phyloP scores from a whole-genome alignment of 805 yeast genomes.

The Pichia californica region DNA sequence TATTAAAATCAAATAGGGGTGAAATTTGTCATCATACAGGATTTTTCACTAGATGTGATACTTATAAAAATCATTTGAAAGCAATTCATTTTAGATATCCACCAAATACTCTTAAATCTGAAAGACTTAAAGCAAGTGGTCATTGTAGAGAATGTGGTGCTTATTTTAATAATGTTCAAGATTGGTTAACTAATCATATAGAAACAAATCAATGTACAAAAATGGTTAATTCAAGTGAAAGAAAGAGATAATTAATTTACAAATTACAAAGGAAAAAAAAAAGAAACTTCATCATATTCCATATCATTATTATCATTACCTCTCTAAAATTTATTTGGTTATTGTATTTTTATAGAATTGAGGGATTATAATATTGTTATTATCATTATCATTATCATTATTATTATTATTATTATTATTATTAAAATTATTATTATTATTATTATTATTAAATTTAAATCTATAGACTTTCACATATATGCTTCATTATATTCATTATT shows the following conservation, averaged over 20 bases:
- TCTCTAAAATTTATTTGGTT: no score
- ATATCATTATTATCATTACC: no score
- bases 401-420: no score
- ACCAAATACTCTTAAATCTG: conserved; percentile 73
- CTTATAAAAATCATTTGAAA: conserved; percentile 84
- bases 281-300: no score
- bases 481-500: no score
- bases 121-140: conserved; percentile 63
- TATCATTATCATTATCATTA: no score
- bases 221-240: conserved; percentile 13
- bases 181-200: conserved; percentile 73
- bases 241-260: neutral
- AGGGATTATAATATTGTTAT: no score
- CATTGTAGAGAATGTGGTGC: conserved; percentile 71
- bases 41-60: conserved; percentile 82
- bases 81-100: conserved; percentile 90
- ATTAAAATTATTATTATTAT: no score
- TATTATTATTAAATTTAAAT: no score
- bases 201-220: conserved; percentile 40
- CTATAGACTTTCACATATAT: no score
- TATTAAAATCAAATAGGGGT: conserved; percentile 8
- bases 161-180: conserved; percentile 62
- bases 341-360: neutral
- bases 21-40: conserved; percentile 72
- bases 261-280: no score